Evolutionary conservation across 2,329 filamentous ascomycete species (phyloP), one percentile per base, ranked within the genome.

Genomic region (Fusarium fracticaudum): DNA sequence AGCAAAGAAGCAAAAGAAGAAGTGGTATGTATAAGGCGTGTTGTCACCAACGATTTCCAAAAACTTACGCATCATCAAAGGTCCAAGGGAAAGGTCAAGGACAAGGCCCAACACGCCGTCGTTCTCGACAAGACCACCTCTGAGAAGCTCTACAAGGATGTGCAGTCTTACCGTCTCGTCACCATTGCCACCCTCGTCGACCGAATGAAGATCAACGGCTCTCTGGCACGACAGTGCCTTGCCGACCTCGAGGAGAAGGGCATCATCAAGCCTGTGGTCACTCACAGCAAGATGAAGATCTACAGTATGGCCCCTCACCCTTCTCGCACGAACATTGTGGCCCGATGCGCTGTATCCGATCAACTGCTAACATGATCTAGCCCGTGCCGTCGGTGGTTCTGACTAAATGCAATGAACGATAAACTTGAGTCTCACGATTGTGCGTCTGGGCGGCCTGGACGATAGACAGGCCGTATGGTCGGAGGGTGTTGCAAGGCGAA

Each of bases 51-150:
- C 61, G 53, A 70, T 65, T 57, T 60, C 29, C 61, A 67, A 65
- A 71, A 75, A 76, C 55, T 78, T 67, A 57, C 70, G 65, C 58
- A 54, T 68, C 53, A 51, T 57, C 41, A 60, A 76, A 78, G 77
- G 77, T 85, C 84, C 72, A 85, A 85, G 82, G 82, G 83, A 80
- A 89, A 86, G 95, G 96, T 99, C 91, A 99, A 99, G 96, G 96
- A 99, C 92, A 99, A 99, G 95, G 96, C 96, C 88, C 93, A 98
- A 87, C 96, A 99, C 92, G 94, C 94, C 87, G 96, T 99, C 87
- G 91, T 98, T 85, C 94, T 99, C 88, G 96, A 99, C 91, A 99
- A 99, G 92, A 85, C 90, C 88, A 98, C 93, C 84, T 93, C 93
- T 80, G 96, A 99, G 89, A 98, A 97, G 91, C 95, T 99, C 87